Percentiles rank a stretch among this genome's conserved stretches.
Conservation (phyloP, 2,329 filamentous ascomycete genomes). For the Chrysoporthe cubensis region DNA sequence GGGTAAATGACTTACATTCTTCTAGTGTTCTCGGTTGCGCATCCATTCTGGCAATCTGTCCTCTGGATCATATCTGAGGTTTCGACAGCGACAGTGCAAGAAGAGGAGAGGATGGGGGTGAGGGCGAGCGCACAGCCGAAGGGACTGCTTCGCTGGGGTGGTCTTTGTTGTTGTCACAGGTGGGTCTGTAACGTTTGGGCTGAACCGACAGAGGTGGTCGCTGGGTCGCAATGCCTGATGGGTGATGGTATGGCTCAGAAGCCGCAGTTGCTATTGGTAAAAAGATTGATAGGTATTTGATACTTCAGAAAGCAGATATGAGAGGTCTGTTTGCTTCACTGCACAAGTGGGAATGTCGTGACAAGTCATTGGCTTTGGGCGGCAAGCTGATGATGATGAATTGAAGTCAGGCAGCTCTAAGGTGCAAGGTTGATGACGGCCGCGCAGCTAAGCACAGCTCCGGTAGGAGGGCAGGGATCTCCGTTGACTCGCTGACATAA, state of each 20-base stretch:
- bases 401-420: not conserved
- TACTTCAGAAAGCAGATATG: not conserved
- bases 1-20: constrained; percentile 23
- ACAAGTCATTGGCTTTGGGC: not conserved
- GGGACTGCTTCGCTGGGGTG: not conserved
- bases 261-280: constrained; percentile 4
- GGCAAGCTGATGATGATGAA: constrained; percentile 1
- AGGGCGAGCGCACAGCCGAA: not conserved
- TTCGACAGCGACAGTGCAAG: constrained; percentile 15
- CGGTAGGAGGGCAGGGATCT: not conserved
- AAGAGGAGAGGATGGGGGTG: not conserved
- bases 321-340: not conserved
- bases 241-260: constrained; percentile 5
- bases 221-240: not conserved
- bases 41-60: constrained; percentile 23
- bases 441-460: not conserved
- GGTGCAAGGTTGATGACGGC: not conserved
- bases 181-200: constrained; percentile 21
- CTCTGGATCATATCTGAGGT: constrained; percentile 26
- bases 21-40: constrained; percentile 26
- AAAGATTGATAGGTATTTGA: not conserved
- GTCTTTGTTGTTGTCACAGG: constrained; percentile 18
- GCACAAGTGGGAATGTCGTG: not conserved
- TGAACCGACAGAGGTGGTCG: constrained; percentile 2
- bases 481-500: constrained; percentile 1